phyloP scores from a whole-genome alignment of 768 basidiomycete species.

The Trametopsis cervina region DNA sequence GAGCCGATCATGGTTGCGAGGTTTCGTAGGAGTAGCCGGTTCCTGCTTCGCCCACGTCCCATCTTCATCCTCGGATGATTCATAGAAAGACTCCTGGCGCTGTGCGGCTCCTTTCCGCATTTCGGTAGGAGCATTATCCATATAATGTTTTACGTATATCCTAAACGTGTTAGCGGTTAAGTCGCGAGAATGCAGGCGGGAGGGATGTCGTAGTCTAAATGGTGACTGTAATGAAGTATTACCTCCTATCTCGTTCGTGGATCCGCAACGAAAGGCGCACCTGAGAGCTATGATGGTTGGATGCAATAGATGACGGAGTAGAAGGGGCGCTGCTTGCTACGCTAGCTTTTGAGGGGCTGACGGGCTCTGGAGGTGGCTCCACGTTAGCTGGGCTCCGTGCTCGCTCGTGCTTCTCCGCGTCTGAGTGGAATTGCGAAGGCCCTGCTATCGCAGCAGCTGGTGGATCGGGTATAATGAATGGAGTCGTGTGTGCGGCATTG shows the following conservation, averaged over 20 bases:
- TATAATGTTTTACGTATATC: constrained; percentile 73
- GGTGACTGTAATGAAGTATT: constrained; percentile 21
- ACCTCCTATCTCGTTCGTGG: too few species aligned
- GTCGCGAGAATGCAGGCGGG: constrained; percentile 56
- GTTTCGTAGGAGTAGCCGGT: constrained; percentile 34
- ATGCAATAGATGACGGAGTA: constrained; percentile 12
- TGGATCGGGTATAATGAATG: constrained; percentile 39
- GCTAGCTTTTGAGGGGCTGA: constrained; percentile 4
- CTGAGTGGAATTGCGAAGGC: not conserved
- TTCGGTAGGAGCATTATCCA: constrained; percentile 46
- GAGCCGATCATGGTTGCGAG: not conserved
- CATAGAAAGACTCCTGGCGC: not conserved
- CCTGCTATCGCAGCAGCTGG: constrained; percentile 11
- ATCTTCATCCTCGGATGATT: constrained; percentile 4
- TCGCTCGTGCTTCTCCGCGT: not conserved
- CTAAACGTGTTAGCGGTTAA: constrained; percentile 68
- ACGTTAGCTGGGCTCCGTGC: not conserved
- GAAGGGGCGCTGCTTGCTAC: constrained; percentile 10
- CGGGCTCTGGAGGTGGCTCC: constrained; percentile 1
- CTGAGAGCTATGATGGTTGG: not conserved
- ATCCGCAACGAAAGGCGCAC: not conserved
- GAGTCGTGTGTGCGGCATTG: constrained; percentile 28
- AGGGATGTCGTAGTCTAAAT: constrained; percentile 63
- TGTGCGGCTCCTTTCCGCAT: not conserved
- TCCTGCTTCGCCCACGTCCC: constrained; percentile 7